A percentile compares a stretch with the other conserved stretches of the same genome.
Conservation (phyloP, 2,329 filamentous ascomycete species). For the Trichoderma sp. region DNA sequence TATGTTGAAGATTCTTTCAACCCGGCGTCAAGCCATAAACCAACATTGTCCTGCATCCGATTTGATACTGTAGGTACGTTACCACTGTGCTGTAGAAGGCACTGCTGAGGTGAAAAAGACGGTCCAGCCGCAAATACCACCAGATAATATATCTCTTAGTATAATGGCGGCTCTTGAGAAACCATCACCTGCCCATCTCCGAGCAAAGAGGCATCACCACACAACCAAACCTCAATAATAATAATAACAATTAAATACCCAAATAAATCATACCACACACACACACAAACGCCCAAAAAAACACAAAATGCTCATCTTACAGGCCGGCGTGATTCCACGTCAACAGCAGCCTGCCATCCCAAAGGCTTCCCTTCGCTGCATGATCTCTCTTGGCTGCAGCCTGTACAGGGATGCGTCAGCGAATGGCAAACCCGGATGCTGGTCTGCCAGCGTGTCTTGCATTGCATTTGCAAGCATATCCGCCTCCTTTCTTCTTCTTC, state of each 20-base stretch:
- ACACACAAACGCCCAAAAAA: background rate
- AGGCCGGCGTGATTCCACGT: constrained; percentile 10
- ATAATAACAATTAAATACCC: background rate
- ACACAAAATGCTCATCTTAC: background rate
- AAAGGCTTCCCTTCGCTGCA: background rate
- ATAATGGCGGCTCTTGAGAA: background rate
- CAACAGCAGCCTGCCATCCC: constrained; percentile 2
- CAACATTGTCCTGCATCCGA: background rate
- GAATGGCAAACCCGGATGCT: constrained; percentile 7
- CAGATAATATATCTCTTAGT: background rate
- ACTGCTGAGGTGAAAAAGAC: background rate
- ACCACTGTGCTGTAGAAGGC: no score
- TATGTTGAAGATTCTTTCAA: background rate
- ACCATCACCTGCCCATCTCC: constrained; percentile 1
- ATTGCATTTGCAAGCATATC: constrained; percentile 23
- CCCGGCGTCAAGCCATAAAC: background rate
- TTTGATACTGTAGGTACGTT: background rate
- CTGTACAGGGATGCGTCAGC: constrained; percentile 11
- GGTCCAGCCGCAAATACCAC: background rate
- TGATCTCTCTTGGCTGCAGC: constrained; percentile 18
- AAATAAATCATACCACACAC: background rate
- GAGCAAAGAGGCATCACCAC: background rate
- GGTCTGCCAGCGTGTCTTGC: constrained; percentile 31
- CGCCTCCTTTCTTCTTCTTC: background rate
- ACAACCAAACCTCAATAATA: no score